Conservation (phyloP, 1,139 yeast genomes). For the Magnusiomyces suaveolens region DNA sequence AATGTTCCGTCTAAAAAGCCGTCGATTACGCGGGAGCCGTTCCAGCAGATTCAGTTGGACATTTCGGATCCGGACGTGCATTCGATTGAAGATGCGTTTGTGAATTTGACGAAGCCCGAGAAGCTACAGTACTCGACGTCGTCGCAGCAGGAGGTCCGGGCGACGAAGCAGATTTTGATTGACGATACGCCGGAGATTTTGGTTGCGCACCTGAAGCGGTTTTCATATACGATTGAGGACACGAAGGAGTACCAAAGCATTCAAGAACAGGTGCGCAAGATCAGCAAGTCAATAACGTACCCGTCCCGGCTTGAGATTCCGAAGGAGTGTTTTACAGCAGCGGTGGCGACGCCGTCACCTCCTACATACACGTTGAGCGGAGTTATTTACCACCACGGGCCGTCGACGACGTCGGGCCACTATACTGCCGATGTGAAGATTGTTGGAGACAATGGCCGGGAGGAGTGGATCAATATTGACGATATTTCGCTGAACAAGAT, state of each 20-base stretch:
- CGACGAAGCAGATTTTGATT: conserved; percentile 78
- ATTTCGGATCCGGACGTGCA: conserved; percentile 58
- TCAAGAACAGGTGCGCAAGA: conserved; percentile 27
- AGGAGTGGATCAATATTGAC: conserved; percentile 75
- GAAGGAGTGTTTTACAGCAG: conserved; percentile 20
- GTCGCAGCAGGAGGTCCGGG: conserved; percentile 50
- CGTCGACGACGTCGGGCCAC: conserved; percentile 88
- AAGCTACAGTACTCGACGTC: conserved; percentile 47
- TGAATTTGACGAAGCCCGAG: conserved; percentile 64
- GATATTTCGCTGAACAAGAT: conserved; percentile 48
- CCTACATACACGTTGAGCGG: conserved; percentile 56
- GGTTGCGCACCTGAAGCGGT: conserved; percentile 78
- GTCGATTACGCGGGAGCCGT: conserved; percentile 79
- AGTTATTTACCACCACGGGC: conserved; percentile 92
- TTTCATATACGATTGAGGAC: conserved; percentile 47
- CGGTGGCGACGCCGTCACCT: conserved; percentile 12
- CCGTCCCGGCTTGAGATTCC: conserved; percentile 33
- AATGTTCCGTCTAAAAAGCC: conserved; percentile 51
- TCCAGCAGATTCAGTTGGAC: conserved; percentile 86
- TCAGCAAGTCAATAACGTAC: conserved; percentile 33
- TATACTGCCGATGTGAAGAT: conserved; percentile 78
- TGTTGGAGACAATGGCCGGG: conserved; percentile 19
- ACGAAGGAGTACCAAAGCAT: not conserved
- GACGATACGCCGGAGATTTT: conserved; percentile 72
- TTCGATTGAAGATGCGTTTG: conserved; percentile 70